phyloP scores from a whole-genome alignment of 495 filamentous ascomycete genomes.

The Neurospora hispaniola region DNA sequence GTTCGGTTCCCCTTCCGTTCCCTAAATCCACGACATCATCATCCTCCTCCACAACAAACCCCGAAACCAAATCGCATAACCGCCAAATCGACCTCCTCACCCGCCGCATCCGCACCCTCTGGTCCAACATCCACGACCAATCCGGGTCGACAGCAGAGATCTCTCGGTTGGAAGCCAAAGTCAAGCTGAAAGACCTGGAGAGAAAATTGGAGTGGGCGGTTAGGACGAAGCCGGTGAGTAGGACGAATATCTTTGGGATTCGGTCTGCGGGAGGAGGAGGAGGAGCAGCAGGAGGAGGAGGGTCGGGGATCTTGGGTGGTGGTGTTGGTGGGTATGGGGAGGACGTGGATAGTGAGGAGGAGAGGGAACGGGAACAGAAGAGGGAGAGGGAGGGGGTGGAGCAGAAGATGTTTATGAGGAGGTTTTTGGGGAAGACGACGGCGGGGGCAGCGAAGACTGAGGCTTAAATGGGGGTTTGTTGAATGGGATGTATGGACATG shows the following conservation, averaged over 20 bases:
- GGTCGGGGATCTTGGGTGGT: neutral
- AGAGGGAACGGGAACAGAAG: neutral
- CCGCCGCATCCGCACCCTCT: constrained; percentile 51
- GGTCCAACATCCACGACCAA: constrained; percentile 60
- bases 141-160: constrained; percentile 52
- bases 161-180: constrained; percentile 62
- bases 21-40: neutral
- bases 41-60: constrained; percentile 16
- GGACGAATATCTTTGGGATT: constrained; percentile 43
- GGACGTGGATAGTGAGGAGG: constrained; percentile 17
- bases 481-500: too few relatives aligned
- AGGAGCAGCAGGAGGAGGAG: neutral
- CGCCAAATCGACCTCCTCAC: constrained; percentile 55
- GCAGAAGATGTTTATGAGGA: constrained; percentile 35
- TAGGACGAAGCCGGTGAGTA: constrained; percentile 52
- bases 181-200: constrained; percentile 56
- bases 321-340: neutral
- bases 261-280: neutral
- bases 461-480: too few relatives aligned
- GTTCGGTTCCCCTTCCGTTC: constrained; percentile 11
- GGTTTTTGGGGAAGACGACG: constrained; percentile 27
- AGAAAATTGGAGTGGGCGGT: constrained; percentile 62
- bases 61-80: constrained; percentile 41
- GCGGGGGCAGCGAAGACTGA: neutral
- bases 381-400: constrained; percentile 3